Base-by-base conservation (phyloP, 2,329 filamentous ascomycete species). In the Trichophyton rubrum region DNA sequence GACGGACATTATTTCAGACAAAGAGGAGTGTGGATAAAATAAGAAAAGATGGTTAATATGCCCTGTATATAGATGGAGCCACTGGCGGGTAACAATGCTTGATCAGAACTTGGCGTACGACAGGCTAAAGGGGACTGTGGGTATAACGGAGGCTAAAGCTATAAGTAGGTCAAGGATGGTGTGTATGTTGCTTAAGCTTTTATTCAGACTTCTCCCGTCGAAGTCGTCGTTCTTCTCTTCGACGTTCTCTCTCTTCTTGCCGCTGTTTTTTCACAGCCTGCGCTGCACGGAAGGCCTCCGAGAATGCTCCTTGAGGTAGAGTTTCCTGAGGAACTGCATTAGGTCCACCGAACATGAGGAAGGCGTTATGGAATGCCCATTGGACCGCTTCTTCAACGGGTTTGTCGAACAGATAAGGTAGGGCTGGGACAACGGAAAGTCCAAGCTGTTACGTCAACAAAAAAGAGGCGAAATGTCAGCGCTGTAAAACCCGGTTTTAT, bases 321-420 rank as follows among this genome's bases (percentile, higher is more conserved):
- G 66, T 30, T 64, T 60, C 4, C 59, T 62, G 59, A 59, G 47
- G 62, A 35, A 85, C 82, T 15, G 82, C 82, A 53, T 78, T 74
- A 57, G 80, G 78, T 0, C 83, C 91, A 2, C 89, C 90, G 61
- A 90, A 81, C 0, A 82, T 71, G 69, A 85, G 82, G 70, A 96
- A 93, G 0, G 82, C 88, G 67, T 85, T 88, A 68, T 95, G 88
- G 77, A 97, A 97, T 2, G 82, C 73, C 87, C 87, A 96, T 70
- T 97, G 91, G 0, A 96, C 89, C 0, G 88, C 90, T 64, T 90
- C 82, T 75, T 97, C 93, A 5, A 99, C 90, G 0, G 93, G 92
- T 72, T 95, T 82, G 69, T 99, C 91, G 67, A 96, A 96, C 60
- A 96, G 75, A 62, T 81, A 85, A 0, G 91, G 92, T 61, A 96